phyloP scores from a whole-genome alignment of 768 basidiomycete genomes.

The Boletus sensibilis region DNA sequence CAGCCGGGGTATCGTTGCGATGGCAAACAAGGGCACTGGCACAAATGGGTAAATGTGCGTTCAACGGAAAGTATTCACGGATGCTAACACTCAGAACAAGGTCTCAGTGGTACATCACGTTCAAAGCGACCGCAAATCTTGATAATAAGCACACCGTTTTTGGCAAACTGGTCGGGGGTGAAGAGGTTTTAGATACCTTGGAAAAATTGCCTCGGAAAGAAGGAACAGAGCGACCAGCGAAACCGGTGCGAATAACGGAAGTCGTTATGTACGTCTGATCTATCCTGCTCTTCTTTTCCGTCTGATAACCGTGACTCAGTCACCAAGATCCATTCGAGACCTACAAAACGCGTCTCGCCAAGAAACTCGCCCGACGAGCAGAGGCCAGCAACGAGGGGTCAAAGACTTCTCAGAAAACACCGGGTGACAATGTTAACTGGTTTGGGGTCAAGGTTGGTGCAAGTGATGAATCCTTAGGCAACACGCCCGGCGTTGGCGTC shows the following conservation, averaged over 20 bases:
- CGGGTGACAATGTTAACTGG: conserved; percentile 77
- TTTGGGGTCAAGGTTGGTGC: conserved; percentile 82
- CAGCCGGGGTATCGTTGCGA: conserved; percentile 78
- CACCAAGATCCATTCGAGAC: conserved; percentile 95
- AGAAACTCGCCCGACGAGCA: conserved; percentile 57
- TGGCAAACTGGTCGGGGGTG: conserved; percentile 94
- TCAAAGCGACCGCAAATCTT: conserved; percentile 77
- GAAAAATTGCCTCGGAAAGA: conserved; percentile 80
- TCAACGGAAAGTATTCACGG: neutral
- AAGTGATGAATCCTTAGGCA: conserved; percentile 35
- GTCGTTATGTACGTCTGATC: conserved; percentile 69
- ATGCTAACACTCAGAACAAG: conserved; percentile 37
- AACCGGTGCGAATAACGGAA: conserved; percentile 81
- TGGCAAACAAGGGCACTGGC: conserved; percentile 93
- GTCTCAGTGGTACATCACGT: conserved; percentile 93
- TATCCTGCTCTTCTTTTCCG: neutral
- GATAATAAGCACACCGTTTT: conserved; percentile 96
- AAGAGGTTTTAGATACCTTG: conserved; percentile 81
- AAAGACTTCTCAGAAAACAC: conserved; percentile 47
- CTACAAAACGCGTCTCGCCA: conserved; percentile 80
- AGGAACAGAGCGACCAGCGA: conserved; percentile 84
- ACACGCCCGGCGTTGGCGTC: conserved; percentile 45
- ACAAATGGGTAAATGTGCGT: conserved; percentile 69
- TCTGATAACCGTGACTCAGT: conserved; percentile 38
- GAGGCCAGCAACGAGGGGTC: conserved; percentile 32